Base-by-base conservation (phyloP, 169 alveolate genomes). In the Eimeria brunetti region DNA sequence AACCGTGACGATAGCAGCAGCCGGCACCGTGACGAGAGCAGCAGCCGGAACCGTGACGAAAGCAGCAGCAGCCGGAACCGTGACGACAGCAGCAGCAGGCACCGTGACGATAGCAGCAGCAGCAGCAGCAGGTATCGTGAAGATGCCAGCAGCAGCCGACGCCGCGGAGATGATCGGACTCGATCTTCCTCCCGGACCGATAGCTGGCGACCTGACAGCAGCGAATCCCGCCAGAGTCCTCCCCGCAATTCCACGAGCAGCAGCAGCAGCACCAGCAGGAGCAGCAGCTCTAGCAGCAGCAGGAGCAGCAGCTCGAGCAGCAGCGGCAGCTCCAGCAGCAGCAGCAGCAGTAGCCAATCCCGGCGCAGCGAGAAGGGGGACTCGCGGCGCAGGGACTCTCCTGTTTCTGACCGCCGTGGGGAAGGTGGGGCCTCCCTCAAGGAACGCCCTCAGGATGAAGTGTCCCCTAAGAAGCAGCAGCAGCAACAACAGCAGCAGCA, bases 401-500 rank as follows among this genome's bases (percentile, higher is more conserved):
- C 81, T 56, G 76, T 81, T 16, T 81, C 81, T 41, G 81, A 69
- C 44, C 62, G 67, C 64, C 51, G 56, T 38, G 88, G 16, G 41
- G 69, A 85, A 53, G 88, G 44, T 33, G 89, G 80, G n/a, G 94
- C 14, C 51, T 46, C 71, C 44, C 81, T 60, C 60, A 62, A 33
- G 89, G 89, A 56, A 33, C 89, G 71, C 11, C 88, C 14, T n/a
- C 49, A 49, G 56, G 73, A 11, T n/a, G 53, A 58, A 58, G 44
- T 38, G 62, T 22, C 75, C 1, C 76, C 44, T 14, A 67, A 62
- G 51, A n/a, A 18, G 51, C 80, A 30, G n/a, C 78, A 62, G 46
- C 56, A 86, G 93, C 93, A 86, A 46, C 49, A 53, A 46, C 78
- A 86, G 73, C 81, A 86, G 93, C 44, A 64, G 58, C 27, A 22